These are phyloP conservation scores for Metroxylon sagu DNA, from an alignment of 176 grass and related monocot genomes.

Conservation along the genomic window DNA sequence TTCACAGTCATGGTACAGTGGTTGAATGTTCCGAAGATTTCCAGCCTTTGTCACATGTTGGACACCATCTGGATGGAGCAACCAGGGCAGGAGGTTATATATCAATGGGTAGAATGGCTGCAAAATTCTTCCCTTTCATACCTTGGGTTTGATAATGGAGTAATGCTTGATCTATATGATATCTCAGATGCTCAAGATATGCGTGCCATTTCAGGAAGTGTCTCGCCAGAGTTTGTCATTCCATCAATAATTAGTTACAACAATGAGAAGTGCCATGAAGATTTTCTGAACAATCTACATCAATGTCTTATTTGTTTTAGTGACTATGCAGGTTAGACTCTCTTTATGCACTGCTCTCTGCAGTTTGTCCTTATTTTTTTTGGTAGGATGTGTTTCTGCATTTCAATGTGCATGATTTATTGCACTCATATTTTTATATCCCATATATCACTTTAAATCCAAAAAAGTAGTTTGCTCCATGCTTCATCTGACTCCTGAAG, in stretches of 20 bases:
- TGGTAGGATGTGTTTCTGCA: too few relatives aligned
- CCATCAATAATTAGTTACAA: conserved; percentile 60
- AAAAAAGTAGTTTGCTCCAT: too few relatives aligned
- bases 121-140: conserved; percentile 24
- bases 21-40: conserved; percentile 42
- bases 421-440: too few relatives aligned
- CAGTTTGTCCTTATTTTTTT: too few relatives aligned
- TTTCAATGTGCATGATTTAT: too few relatives aligned
- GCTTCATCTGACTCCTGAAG: too few relatives aligned
- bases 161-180: conserved; percentile 35
- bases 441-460: too few relatives aligned
- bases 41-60: conserved; percentile 36
- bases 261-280: conserved; percentile 39
- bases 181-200: conserved; percentile 22
- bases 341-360: background rate
- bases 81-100: conserved; percentile 40
- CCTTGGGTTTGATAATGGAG: conserved; percentile 38
- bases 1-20: conserved; percentile 39
- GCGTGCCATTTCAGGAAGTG: conserved; percentile 29
- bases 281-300: conserved; percentile 51
- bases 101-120: conserved; percentile 53
- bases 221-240: conserved; percentile 44
- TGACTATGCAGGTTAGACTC: conserved; percentile 39
- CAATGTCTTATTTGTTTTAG: conserved; percentile 48
- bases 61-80: conserved; percentile 44